These are phyloP conservation scores for Backusella psychrophila DNA, from an alignment of 192 early-diverging fungal species.

Conservation along the genomic window DNA sequence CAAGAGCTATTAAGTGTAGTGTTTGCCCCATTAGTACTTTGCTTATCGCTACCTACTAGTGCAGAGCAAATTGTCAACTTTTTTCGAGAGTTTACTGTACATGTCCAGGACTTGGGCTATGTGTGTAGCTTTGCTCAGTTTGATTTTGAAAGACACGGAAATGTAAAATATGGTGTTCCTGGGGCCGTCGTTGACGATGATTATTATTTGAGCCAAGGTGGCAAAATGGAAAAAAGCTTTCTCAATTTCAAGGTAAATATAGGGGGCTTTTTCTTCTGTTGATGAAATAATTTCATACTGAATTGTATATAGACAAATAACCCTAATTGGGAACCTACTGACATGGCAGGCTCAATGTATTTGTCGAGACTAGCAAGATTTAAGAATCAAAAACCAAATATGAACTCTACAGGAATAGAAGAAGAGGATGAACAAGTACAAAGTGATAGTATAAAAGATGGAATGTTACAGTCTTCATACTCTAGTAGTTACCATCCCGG, in stretches of 20 bases:
- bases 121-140: conserved; percentile 98
- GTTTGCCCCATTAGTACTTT: conserved; percentile 83
- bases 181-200: conserved; percentile 50
- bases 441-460: conserved; percentile 7
- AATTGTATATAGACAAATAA: conserved; percentile 59
- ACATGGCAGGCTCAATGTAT: conserved; percentile 78
- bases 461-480: neutral
- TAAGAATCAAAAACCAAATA: conserved; percentile 24
- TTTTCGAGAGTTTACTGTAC: conserved; percentile 92
- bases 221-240: conserved; percentile 99
- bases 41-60: conserved; percentile 70
- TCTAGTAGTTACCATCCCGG: neutral
- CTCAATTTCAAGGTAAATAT: conserved; percentile 84
- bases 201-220: conserved; percentile 74
- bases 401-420: neutral
- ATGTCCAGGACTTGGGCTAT: conserved; percentile 87
- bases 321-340: conserved; percentile 89
- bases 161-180: conserved; percentile 83
- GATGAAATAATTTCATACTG: neutral
- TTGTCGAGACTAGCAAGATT: conserved; percentile 60
- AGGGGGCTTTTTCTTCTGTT: conserved; percentile 25
- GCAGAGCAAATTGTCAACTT: conserved; percentile 87
- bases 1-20: conserved; percentile 81
- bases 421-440: neutral
- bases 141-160: conserved; percentile 90